These are phyloP conservation scores for Globisporangium canariense DNA, from an alignment of 352 stramenopile genomes.

Conservation along the genomic window DNA sequence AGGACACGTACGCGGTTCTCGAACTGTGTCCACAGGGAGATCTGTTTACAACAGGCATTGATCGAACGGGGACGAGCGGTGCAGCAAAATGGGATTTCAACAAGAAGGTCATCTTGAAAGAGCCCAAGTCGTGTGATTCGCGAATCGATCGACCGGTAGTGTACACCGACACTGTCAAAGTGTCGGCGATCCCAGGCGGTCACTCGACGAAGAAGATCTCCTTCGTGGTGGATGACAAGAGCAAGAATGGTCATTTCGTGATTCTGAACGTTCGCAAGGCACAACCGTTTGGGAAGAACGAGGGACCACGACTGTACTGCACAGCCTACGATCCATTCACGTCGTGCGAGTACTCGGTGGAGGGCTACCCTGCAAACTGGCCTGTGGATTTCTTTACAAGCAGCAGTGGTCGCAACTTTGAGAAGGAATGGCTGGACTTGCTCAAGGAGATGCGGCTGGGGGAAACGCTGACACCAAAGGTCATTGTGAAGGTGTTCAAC, in stretches of 20 bases:
- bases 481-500: constrained; percentile 66
- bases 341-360: constrained; percentile 71
- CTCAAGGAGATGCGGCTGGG: constrained; percentile 57
- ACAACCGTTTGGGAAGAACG: constrained; percentile 24
- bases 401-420: constrained; percentile 38
- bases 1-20: constrained; percentile 63
- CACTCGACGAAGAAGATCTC: constrained; percentile 37
- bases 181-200: constrained; percentile 41
- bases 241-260: constrained; percentile 51
- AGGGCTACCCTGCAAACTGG: constrained; percentile 63
- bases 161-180: constrained; percentile 73
- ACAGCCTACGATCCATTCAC: constrained; percentile 83
- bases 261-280: constrained; percentile 67
- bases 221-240: constrained; percentile 35
- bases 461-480: constrained; percentile 56
- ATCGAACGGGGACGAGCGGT: constrained; percentile 42
- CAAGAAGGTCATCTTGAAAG: constrained; percentile 39
- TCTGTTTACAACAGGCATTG: constrained; percentile 45
- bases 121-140: constrained; percentile 42
- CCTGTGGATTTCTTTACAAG: constrained; percentile 63
- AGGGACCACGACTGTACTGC: constrained; percentile 53
- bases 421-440: constrained; percentile 48
- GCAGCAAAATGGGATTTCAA: constrained; percentile 64
- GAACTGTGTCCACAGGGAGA: constrained; percentile 68
- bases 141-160: constrained; percentile 67